phyloP scores from a whole-genome alignment of 2,329 filamentous ascomycete genomes.

The Aspergillus melleus region DNA sequence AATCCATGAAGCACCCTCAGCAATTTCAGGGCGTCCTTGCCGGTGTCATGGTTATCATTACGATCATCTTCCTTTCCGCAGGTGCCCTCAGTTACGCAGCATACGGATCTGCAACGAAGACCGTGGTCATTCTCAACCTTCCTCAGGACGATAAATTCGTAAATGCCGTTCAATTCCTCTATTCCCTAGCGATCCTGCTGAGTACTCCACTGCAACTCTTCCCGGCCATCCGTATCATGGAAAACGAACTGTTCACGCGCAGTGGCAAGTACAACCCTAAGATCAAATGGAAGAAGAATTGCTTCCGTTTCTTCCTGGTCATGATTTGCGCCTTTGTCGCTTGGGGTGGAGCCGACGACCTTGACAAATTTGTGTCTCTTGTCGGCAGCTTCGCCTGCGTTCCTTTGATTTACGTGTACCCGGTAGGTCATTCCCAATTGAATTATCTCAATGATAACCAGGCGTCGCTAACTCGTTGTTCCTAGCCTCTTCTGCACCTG shows the following conservation, averaged over 20 bases:
- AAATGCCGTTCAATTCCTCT: conserved; percentile 93
- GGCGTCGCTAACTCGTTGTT: conserved; percentile 8
- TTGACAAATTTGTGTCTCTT: conserved; percentile 96
- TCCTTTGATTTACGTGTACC: conserved; percentile 95
- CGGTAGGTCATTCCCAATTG: conserved; percentile 62
- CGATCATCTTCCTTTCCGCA: conserved; percentile 84
- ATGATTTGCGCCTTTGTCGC: conserved; percentile 82
- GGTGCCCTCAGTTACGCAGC: conserved; percentile 94
- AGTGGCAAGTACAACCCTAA: conserved; percentile 97
- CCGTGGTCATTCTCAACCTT: conserved; percentile 92
- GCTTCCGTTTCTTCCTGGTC: conserved; percentile 92
- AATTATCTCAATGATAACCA: neutral
- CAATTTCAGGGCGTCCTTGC: conserved; percentile 90
- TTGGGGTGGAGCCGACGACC: conserved; percentile 86
- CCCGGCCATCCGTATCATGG: conserved; percentile 93
- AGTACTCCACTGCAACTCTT: conserved; percentile 97
- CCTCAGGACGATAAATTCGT: conserved; percentile 94
- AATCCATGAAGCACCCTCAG: conserved; percentile 87
- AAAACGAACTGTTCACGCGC: conserved; percentile 88
- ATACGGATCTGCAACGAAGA: conserved; percentile 92
- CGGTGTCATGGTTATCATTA: conserved; percentile 93
- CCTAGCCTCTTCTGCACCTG: conserved; percentile 84
- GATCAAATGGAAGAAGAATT: conserved; percentile 99
- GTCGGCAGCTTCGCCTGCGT: conserved; percentile 98
- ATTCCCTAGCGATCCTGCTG: conserved; percentile 94